Percentiles rank a stretch among this genome's conserved stretches.
Conservation (phyloP, 352 stramenopile genomes). For the Peronospora destructor region DNA sequence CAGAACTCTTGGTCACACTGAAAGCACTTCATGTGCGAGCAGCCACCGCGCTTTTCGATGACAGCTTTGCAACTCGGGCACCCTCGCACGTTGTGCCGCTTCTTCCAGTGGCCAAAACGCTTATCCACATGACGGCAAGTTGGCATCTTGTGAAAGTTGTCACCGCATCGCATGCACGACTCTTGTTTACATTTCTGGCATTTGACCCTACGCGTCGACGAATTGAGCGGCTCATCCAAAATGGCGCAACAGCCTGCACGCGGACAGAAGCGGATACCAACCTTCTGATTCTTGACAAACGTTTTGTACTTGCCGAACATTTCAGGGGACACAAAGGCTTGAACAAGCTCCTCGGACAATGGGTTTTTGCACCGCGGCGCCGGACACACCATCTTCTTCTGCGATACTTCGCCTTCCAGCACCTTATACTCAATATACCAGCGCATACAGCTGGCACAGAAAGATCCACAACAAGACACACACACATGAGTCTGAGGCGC, state of each 20-base stretch:
- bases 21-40: slow-evolving; percentile 81
- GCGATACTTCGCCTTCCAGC: slow-evolving; percentile 63
- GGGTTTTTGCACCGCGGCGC: slow-evolving; percentile 46
- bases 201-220: slow-evolving; percentile 33
- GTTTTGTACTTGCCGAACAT: slow-evolving; percentile 58
- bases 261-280: slow-evolving; percentile 67
- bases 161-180: slow-evolving; percentile 66
- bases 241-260: slow-evolving; percentile 51
- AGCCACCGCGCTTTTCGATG: slow-evolving; percentile 84
- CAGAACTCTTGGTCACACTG: slow-evolving; percentile 83
- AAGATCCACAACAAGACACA: slow-evolving; percentile 32
- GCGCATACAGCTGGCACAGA: slow-evolving; percentile 55
- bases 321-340: slow-evolving; percentile 40
- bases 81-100: slow-evolving; percentile 55
- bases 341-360: slow-evolving; percentile 44
- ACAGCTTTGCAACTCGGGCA: slow-evolving; percentile 61
- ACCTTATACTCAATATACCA: slow-evolving; percentile 79
- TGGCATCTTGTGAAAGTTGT: slow-evolving; percentile 47
- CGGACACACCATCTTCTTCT: slow-evolving; percentile 66
- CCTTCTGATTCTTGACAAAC: slow-evolving; percentile 58
- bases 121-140: slow-evolving; percentile 56
- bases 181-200: slow-evolving; percentile 42
- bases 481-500: slow-evolving; percentile 41
- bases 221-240: slow-evolving; percentile 52
- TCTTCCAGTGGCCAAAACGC: slow-evolving; percentile 63